Percentiles rank a stretch among this genome's conserved stretches.
Conservation (phyloP, 2,329 filamentous ascomycete genomes). For the Penicillium sp. region DNA sequence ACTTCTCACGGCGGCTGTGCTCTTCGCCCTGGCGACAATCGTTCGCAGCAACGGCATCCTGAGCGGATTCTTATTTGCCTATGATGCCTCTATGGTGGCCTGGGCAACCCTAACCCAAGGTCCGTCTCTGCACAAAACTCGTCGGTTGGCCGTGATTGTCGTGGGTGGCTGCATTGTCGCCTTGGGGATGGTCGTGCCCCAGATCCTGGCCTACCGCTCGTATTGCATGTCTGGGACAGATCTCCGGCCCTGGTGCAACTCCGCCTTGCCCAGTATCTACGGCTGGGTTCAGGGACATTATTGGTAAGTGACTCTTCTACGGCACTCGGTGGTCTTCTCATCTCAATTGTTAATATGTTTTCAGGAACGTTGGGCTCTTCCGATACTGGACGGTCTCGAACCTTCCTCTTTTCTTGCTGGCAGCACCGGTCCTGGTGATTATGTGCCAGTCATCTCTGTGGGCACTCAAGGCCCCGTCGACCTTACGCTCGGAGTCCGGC, state of each 20-base stretch:
- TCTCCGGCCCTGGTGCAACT: conserved; percentile 70
- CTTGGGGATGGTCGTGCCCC: conserved; percentile 67
- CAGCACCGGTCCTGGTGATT: conserved; percentile 70
- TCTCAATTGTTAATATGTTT: conserved; percentile 12
- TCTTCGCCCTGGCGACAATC: conserved; percentile 70
- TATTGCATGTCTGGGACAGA: conserved; percentile 57
- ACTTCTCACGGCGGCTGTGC: conserved; percentile 61
- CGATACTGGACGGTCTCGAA: conserved; percentile 88
- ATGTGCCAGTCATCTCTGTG: conserved; percentile 61
- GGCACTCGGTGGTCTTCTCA: background rate
- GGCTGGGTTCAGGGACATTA: conserved; percentile 84
- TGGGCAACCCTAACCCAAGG: conserved; percentile 42
- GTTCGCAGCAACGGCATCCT: conserved; percentile 85
- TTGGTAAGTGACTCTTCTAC: conserved; percentile 61
- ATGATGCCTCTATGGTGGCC: conserved; percentile 53
- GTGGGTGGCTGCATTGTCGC: conserved; percentile 67
- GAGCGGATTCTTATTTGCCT: conserved; percentile 73
- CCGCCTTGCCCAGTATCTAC: conserved; percentile 80
- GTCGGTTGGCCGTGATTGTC: conserved; percentile 59
- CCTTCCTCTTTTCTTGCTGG: conserved; percentile 81
- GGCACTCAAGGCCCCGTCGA: conserved; percentile 39
- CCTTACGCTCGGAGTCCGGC: conserved; percentile 8
- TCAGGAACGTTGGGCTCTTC: conserved; percentile 82
- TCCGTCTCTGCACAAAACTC: conserved; percentile 41
- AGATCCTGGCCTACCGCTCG: conserved; percentile 68